Percentiles rank a stretch among this genome's conserved stretches.
Conservation (phyloP, 1,284 basidiomycete genomes). For the Puccinia novopanici region DNA sequence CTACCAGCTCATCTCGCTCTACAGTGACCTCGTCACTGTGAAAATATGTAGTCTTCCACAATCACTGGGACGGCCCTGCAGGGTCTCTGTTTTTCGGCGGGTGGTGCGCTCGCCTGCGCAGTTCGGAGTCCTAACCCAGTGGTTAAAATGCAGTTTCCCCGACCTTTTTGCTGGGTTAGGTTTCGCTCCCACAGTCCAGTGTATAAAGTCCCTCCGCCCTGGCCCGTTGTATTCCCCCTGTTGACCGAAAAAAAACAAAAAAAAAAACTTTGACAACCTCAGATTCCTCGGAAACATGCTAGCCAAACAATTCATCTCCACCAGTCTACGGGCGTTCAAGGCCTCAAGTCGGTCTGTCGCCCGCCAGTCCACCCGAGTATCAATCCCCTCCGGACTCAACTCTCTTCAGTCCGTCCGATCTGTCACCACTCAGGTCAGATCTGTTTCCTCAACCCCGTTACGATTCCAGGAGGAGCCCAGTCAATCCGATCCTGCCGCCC, state of each 20-base stretch:
- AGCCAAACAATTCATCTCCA: slow-evolving; percentile 16
- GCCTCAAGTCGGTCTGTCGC: background rate
- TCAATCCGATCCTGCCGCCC: background rate
- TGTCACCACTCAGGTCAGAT: background rate
- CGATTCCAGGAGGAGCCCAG: background rate
- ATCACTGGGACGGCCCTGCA: too few relatives aligned
- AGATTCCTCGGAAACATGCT: background rate
- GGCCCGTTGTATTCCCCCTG: background rate
- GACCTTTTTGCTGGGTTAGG: background rate
- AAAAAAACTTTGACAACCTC: background rate
- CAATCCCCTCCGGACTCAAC: background rate
- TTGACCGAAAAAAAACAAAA: background rate
- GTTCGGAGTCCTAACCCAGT: background rate
- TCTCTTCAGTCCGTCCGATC: background rate
- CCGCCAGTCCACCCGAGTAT: background rate
- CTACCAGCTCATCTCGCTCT: too few relatives aligned
- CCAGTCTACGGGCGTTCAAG: slow-evolving; percentile 16
- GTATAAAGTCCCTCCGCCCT: background rate
- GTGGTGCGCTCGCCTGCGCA: background rate
- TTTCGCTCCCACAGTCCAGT: background rate
- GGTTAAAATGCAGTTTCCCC: too few relatives aligned
- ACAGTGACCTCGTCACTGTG: too few relatives aligned
- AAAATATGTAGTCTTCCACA: too few relatives aligned
- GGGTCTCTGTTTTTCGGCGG: too few relatives aligned
- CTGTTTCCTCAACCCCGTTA: slow-evolving; percentile 11